Evolutionary conservation across 345 rosid genomes (phyloP).

Genomic region (Citrus glauca): DNA sequence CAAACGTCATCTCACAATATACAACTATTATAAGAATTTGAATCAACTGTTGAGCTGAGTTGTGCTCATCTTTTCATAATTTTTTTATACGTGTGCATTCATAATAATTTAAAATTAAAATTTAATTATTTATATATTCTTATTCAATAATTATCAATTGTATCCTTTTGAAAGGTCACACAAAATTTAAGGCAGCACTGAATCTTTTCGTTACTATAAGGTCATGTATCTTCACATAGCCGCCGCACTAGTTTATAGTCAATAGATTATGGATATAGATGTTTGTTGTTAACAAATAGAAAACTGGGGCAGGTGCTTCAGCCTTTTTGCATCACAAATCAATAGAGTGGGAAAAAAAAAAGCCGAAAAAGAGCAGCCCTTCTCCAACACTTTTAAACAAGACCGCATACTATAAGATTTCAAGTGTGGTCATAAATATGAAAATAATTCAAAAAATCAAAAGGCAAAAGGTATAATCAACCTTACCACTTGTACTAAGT

Average conservation of each 20-base stretch:
- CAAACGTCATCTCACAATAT: no score
- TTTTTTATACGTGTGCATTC: no score
- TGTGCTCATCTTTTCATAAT: no score
- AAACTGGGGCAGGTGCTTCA: not conserved
- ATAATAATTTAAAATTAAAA: no score
- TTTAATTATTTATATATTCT: no score
- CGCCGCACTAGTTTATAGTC: not conserved
- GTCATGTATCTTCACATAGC: not conserved
- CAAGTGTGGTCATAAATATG: not conserved
- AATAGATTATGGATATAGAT: not conserved
- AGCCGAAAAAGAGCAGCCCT: not conserved
- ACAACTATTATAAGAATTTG: no score
- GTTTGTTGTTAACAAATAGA: not conserved
- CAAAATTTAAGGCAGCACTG: no score
- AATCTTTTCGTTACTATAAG: no score
- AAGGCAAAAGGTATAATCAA: not conserved
- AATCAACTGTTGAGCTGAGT: no score
- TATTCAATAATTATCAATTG: no score
- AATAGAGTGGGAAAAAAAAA: accelerated
- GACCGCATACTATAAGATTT: not conserved
- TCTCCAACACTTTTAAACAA: not conserved
- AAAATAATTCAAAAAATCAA: not conserved
- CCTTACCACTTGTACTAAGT: not conserved
- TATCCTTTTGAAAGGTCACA: no score
- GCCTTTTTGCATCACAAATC: not conserved